These are phyloP conservation scores for Pyrus pyrifolia DNA, from an alignment of 306 rosid genomes.

Conservation along the genomic window DNA sequence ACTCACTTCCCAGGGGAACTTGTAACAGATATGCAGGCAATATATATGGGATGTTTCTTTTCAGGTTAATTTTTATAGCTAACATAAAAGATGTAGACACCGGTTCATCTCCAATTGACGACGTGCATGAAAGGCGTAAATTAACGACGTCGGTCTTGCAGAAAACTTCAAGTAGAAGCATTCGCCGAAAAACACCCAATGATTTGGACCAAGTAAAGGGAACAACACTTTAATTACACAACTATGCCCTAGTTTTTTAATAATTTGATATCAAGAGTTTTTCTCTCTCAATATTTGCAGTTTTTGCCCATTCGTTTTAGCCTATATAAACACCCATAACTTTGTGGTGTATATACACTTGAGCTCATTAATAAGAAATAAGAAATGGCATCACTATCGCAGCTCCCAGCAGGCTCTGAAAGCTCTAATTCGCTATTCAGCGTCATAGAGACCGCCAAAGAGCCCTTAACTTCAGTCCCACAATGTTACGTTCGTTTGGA, in stretches of 20 bases:
- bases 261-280: no score
- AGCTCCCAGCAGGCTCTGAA: neutral
- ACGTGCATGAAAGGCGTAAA: neutral
- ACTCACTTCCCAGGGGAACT: no score
- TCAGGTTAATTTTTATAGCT: no score
- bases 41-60: no score
- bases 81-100: no score
- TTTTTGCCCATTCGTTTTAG: neutral
- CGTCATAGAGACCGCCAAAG: slow-evolving; percentile 18
- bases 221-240: no score
- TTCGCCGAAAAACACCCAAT: neutral
- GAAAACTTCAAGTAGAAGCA: neutral
- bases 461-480: slow-evolving; percentile 6
- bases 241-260: no score
- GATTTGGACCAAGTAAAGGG: no score
- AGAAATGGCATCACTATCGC: slow-evolving; percentile 12
- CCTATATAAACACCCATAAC: neutral
- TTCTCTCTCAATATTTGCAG: neutral
- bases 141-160: neutral
- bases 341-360: neutral
- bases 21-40: no score
- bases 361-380: neutral
- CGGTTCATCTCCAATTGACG: no score
- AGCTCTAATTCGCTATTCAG: slow-evolving; percentile 6
- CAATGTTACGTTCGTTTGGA: slow-evolving; percentile 34